Evolutionary conservation across 2,329 filamentous ascomycete genomes (phyloP), one percentile per base, ranked within the genome.

Genomic region (Penicillium sp.): DNA sequence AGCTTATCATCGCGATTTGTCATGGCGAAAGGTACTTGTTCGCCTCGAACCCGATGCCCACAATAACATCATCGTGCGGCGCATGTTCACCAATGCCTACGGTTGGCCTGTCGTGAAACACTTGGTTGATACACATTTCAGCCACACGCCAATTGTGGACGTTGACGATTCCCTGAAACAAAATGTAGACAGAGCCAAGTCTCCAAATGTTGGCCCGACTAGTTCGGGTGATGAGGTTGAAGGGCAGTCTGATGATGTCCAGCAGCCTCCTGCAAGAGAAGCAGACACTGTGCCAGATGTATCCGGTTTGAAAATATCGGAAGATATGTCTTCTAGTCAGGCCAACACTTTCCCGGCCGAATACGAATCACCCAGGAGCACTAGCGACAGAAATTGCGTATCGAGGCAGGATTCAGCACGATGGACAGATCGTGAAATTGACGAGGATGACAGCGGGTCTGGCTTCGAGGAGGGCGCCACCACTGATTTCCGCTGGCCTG

Each of bases 51-150:
- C 94, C 0, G 94, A 99, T 73, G 94, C 94, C 0, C 94, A 99
- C 76, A 99, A 99, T 74, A 99, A 99, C 72, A 96, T 99, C 62
- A 88, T 97, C 56, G 94, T 99, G 23, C 88, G 94, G 14, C 87
- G 94, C 52, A 96, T 91, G 87, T 99, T 99, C 71, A 88, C 91
- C 53, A 99, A 99, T 67, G 94, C 94, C 0, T 96, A 96, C 65
- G 94, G 94, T 2, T 99, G 94, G 94, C 94, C 94, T 0, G 94
- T 99, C 0, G 79, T 97, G 46, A 92, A 97, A 74, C 94, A 99
- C 74, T 77, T 97, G 18, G 93, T 94, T 48, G 92, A 97, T 66
- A 91, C 91, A 0, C 94, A 99, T 74, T 99, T 99, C 70, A 89
- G 86, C 50, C 89, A 95, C 67, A 86, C 85, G 0, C 83, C 82